A percentile compares a stretch with the other conserved stretches of the same genome.
Evolutionary conservation across 306 rosid species (phyloP).

Genomic region (Urtica urens): DNA sequence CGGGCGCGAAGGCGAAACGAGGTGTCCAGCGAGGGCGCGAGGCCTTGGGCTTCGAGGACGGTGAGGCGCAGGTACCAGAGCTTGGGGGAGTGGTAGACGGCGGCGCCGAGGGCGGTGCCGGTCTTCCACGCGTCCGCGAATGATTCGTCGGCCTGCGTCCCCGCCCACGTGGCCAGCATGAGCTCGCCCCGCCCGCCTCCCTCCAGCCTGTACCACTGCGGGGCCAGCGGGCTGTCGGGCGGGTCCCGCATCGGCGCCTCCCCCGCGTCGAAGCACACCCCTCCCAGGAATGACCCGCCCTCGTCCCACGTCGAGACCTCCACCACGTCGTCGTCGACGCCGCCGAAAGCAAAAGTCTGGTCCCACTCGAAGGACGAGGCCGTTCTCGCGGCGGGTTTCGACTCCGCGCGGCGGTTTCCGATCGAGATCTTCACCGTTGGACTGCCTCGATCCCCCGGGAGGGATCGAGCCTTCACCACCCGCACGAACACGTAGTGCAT

Average conservation of each 20-base stretch:
- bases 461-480: conserved; percentile 56
- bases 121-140: conserved; percentile 75
- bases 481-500: conserved; percentile 80
- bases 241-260: conserved; percentile 79
- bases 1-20: conserved; percentile 50
- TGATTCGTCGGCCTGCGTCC: conserved; percentile 85
- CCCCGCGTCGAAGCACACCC: conserved; percentile 59
- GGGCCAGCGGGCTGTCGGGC: conserved; percentile 75
- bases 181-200: conserved; percentile 58
- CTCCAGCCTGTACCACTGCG: conserved; percentile 83
- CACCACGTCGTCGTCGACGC: conserved; percentile 44
- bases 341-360: conserved; percentile 77
- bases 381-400: conserved; percentile 48
- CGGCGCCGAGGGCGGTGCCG: conserved; percentile 36
- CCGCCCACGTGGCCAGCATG: conserved; percentile 91
- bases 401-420: conserved; percentile 29
- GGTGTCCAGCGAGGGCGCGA: conserved; percentile 25
- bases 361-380: conserved; percentile 71
- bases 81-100: conserved; percentile 74
- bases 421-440: conserved; percentile 48
- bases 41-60: conserved; percentile 66
- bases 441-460: conserved; percentile 38
- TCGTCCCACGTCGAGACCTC: conserved; percentile 67
- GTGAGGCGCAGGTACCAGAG: conserved; percentile 77
- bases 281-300: conserved; percentile 45